Percentiles rank a stretch among this genome's conserved stretches.
phyloP scores from a whole-genome alignment of 2,329 filamentous ascomycete species.

The Metarhizium anisopliae region DNA sequence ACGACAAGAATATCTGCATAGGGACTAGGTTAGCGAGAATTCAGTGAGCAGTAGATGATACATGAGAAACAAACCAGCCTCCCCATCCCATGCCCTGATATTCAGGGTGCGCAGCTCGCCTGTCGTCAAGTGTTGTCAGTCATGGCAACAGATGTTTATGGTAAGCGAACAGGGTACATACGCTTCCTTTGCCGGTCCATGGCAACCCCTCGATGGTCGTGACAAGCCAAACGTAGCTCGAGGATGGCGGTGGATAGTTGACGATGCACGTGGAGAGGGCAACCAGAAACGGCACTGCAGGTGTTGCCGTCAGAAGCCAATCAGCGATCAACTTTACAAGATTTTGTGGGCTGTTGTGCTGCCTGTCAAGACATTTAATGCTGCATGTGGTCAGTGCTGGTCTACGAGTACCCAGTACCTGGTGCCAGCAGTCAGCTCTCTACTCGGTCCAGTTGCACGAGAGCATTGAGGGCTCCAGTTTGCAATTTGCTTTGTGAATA shows the following conservation, averaged over 20 bases:
- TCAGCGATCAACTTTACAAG: no score
- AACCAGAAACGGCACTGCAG: background rate
- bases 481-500: no score
- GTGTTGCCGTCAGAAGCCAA: background rate
- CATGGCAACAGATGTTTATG: background rate
- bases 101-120: slow-evolving; percentile 89
- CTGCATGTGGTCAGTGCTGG: no score
- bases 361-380: no score
- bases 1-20: slow-evolving; percentile 65
- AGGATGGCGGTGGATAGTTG: background rate
- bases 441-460: no score
- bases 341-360: no score
- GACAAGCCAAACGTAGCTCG: background rate
- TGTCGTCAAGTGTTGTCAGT: slow-evolving; percentile 28
- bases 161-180: slow-evolving; percentile 24
- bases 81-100: slow-evolving; percentile 77
- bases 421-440: no score
- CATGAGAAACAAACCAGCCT: slow-evolving; percentile 54
- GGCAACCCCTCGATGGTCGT: slow-evolving; percentile 18
- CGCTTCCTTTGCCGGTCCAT: slow-evolving; percentile 61
- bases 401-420: no score
- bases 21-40: background rate
- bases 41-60: background rate
- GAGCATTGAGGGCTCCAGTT: no score
- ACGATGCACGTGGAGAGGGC: background rate